Conservation (phyloP, 2,329 filamentous ascomycete species). For the Nectriaceae sp. region DNA sequence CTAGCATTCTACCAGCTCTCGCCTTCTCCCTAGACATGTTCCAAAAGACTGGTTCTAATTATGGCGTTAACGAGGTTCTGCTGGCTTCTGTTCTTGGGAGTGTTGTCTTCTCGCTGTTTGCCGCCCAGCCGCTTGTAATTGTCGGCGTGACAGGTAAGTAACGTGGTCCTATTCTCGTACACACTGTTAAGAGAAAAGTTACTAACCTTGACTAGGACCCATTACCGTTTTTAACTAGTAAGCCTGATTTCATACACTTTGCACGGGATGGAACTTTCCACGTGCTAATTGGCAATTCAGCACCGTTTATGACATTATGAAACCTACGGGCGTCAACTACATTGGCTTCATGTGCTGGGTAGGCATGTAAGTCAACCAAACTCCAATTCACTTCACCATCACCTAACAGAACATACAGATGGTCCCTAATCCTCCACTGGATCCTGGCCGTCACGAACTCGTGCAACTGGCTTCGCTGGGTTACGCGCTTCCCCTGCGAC, state of each 20-base stretch:
- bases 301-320: slow-evolving; percentile 88
- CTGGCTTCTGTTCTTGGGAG: slow-evolving; percentile 80
- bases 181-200: background rate
- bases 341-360: slow-evolving; percentile 93
- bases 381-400: background rate
- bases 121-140: slow-evolving; percentile 85
- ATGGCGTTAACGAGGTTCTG: slow-evolving; percentile 90
- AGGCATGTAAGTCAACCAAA: slow-evolving; percentile 59
- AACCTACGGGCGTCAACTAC: slow-evolving; percentile 75
- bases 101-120: slow-evolving; percentile 77
- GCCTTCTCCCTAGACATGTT: slow-evolving; percentile 95
- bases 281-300: too few relatives aligned
- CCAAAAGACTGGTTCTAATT: slow-evolving; percentile 79
- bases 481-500: slow-evolving; percentile 89
- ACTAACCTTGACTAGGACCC: slow-evolving; percentile 53
- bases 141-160: slow-evolving; percentile 76
- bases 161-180: background rate
- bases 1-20: slow-evolving; percentile 80
- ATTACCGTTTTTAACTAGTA: slow-evolving; percentile 93
- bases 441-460: slow-evolving; percentile 80
- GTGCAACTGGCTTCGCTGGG: slow-evolving; percentile 85
- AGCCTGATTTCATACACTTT: slow-evolving; percentile 20
- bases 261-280: background rate
- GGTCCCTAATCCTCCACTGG: slow-evolving; percentile 85
- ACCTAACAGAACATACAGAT: slow-evolving; percentile 47